phyloP scores from a whole-genome alignment of 108 stramenopile species.

The Fistulifera pelliculosa region DNA sequence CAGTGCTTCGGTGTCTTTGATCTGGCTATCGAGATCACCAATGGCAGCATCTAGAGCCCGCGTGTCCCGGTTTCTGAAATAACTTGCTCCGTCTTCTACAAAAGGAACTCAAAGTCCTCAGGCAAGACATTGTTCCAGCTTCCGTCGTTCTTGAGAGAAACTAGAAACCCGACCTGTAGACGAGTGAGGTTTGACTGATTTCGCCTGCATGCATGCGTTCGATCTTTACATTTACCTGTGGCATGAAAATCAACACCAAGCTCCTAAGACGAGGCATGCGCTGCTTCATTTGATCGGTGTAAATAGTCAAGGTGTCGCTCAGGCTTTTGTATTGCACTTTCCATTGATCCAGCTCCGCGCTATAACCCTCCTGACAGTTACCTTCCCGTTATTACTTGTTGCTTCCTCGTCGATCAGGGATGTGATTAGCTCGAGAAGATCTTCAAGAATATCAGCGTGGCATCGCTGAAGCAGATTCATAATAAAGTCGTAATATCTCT shows the following conservation, averaged over 20 bases:
- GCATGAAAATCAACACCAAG: constrained; percentile 80
- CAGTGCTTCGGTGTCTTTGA: constrained; percentile 79
- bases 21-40: constrained; percentile 86
- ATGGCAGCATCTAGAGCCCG: constrained; percentile 76
- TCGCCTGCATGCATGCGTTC: no score
- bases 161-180: constrained; percentile 80
- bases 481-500: constrained; percentile 27
- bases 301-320: neutral
- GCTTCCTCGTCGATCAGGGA: constrained; percentile 61
- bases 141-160: constrained; percentile 48
- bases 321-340: constrained; percentile 58
- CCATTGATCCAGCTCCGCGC: constrained; percentile 71
- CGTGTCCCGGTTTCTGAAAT: constrained; percentile 83
- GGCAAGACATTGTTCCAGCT: constrained; percentile 41
- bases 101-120: constrained; percentile 71
- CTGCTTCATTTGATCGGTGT: neutral
- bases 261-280: constrained; percentile 5
- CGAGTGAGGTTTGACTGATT: no score
- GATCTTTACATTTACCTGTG: constrained; percentile 25
- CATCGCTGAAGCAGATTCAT: constrained; percentile 32
- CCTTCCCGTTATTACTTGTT: constrained; percentile 34
- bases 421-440: constrained; percentile 50
- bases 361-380: constrained; percentile 69
- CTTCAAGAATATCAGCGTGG: constrained; percentile 31
- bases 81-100: constrained; percentile 62